Evolutionary conservation across 2,329 filamentous ascomycete species (phyloP), one percentile per base, ranked within the genome.

Genomic region (Acrocalymma vagum): DNA sequence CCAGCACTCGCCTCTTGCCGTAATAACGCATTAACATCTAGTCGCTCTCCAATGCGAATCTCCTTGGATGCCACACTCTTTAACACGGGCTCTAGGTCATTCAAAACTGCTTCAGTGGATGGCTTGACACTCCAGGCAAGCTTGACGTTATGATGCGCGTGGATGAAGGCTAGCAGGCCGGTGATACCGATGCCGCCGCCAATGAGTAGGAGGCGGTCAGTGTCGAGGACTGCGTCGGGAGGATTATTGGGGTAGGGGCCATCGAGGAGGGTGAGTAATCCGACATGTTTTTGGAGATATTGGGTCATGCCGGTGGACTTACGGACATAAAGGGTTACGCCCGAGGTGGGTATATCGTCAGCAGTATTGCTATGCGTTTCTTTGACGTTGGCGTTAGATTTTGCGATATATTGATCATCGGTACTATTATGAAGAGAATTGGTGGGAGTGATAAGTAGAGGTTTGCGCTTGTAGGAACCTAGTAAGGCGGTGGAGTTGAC

Each of bases 171-270:
- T 3, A 78, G 44, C 5, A 75, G 27, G 4, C 62, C 72, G 0
- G 75, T 78, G 53, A 78, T 74, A 17, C 75, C 76, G 18, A 78
- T 75, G 8, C 75, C 76, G 10, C 77, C 76, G 1, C 58, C 70
- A 32, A 78, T 65, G 10, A 75, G 60, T 3, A 79, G 41, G 0
- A 78, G 35, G 6, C 55, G 55, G 29, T 63, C 58, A 3, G 52
- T 50, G 11, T 42, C 48, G 5, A 63, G 55, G 5, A 73, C 42
- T 5, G 47, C 40, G 0, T 29, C 21, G 9, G 54, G 57, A 3
- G 60, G 53, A 47, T 60, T 70, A 45, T 64, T 66, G 3, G 58
- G 54, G 55, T 78, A 77, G 0, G 73, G 69, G 1, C 72, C 73
- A 14, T 77, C 75, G 2, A 77, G 50, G 0, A 78, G 60, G 0